phyloP scores from a whole-genome alignment of 805 yeast genomes.

The Schwanniomyces pseudopolymorphus region DNA sequence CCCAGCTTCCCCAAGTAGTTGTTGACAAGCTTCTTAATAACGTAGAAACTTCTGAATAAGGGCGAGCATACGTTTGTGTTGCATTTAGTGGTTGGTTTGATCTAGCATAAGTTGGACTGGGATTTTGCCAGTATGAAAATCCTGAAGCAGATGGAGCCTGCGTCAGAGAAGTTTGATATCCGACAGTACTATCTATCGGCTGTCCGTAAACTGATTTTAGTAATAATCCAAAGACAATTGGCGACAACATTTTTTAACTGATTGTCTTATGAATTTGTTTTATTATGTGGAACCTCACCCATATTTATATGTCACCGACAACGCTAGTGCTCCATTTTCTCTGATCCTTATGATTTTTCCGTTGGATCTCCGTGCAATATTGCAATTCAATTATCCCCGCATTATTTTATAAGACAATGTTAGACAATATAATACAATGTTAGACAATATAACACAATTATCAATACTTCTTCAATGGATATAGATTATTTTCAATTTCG shows the following conservation, averaged over 20 bases:
- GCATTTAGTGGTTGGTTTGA: constrained; percentile 1
- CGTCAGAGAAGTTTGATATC: neutral
- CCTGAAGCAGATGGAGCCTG: neutral
- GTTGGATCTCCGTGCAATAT: too few species aligned
- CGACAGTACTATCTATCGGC: neutral
- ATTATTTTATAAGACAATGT: too few species aligned
- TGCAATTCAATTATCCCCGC: neutral
- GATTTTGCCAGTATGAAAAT: constrained; percentile 1
- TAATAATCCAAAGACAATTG: neutral
- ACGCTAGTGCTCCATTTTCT: too few species aligned
- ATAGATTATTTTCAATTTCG: too few species aligned
- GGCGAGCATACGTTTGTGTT: constrained; percentile 7
- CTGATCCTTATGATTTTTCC: too few species aligned
- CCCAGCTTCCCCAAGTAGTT: constrained; percentile 18
- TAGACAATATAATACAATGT: too few species aligned
- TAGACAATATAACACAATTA: too few species aligned
- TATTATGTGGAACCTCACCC: too few species aligned
- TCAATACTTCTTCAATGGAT: too few species aligned
- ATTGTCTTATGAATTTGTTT: too few species aligned
- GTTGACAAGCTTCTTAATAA: constrained; percentile 8
- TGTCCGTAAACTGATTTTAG: neutral
- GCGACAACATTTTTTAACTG: neutral
- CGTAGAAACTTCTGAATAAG: constrained; percentile 4
- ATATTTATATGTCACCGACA: too few species aligned
- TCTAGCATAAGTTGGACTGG: constrained; percentile 5